Evolutionary conservation across 202 grass and related monocot genomes (phyloP), one percentile per base, ranked within the genome.

Genomic region (Carex arenaria): DNA sequence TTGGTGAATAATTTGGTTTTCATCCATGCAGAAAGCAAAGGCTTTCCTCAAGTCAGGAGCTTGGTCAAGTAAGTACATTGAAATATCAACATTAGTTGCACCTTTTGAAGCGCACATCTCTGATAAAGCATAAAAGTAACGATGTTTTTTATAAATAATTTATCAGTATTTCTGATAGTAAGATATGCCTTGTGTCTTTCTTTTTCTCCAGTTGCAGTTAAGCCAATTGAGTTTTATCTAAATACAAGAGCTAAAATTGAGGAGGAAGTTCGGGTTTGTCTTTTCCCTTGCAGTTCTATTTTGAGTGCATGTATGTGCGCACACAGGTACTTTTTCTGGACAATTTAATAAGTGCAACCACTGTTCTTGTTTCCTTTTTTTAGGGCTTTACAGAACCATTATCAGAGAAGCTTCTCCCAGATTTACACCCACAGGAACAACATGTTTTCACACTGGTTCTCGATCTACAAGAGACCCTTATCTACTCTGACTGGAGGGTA

Each of bases 401-500:
- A 84, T 99, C 96, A 71, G 96, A 99, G 63, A 99, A 99, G 82
- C 93, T 99, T 81, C 96, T 99, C 82, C 96, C 96, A 66, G 93
- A 99, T 87, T 78, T 93, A 89, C 78, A 57, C 87, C 96, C 96
- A 92, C 88, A 95, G 68, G 96, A 99, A 68, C 93, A 99, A 80
- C 87, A 95, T 89, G 85, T 99, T 82, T 94, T 92, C 54, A 99
- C 96, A 70, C 85, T 99, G 76, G 96, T 99, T 90, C 91, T 99
- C 31, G 93, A 99, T 84, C 82, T 99, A 31, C 94, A 99, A 51
- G 96, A 99, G 74, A 99, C 96, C 89, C 91, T 99, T 82, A 87
- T 99, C 79, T 95, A 92, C 88, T 95, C 93, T 82, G 93, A 99
- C 82, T 99, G 96, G 96, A 90, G 95, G 96, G 96, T 99, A 45